Conservation (phyloP, 2,329 filamentous ascomycete genomes). For the Colletotrichum liaoningense region DNA sequence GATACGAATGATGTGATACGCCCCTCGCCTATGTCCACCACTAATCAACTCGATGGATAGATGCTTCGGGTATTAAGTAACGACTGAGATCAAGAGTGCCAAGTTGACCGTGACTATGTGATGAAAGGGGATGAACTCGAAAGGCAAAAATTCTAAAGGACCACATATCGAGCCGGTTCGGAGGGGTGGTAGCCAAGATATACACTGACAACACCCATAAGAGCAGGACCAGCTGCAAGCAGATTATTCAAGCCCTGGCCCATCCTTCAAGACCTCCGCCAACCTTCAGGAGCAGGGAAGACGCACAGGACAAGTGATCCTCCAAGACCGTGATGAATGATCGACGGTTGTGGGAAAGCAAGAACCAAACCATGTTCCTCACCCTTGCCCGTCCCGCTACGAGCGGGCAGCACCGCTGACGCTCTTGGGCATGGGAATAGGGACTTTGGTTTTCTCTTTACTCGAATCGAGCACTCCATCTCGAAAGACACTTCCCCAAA, state of each 20-base stretch:
- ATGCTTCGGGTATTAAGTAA: neutral
- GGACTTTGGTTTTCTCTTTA: neutral
- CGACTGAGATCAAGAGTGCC: too few species aligned
- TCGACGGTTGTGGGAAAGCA: neutral
- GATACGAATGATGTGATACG: neutral
- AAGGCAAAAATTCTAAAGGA: neutral
- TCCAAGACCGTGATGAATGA: neutral
- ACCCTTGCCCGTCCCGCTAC: neutral
- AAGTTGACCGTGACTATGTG: too few species aligned
- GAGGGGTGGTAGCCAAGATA: neutral
- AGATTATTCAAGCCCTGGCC: neutral
- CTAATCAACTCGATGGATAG: neutral
- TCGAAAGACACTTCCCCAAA: neutral
- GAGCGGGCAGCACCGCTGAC: neutral
- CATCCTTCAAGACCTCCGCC: neutral
- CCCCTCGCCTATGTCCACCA: too few species aligned
- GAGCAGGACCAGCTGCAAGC: neutral
- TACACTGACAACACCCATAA: neutral
- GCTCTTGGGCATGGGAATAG: neutral
- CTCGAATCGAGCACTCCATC: neutral
- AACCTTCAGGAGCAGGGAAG: slow-evolving; percentile 22
- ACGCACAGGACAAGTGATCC: neutral
- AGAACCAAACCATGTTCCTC: neutral
- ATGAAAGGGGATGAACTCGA: neutral
- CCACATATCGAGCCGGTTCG: neutral